These are phyloP conservation scores for Zizania latifolia DNA, from an alignment of 176 grass and related monocot genomes.

Conservation along the genomic window DNA sequence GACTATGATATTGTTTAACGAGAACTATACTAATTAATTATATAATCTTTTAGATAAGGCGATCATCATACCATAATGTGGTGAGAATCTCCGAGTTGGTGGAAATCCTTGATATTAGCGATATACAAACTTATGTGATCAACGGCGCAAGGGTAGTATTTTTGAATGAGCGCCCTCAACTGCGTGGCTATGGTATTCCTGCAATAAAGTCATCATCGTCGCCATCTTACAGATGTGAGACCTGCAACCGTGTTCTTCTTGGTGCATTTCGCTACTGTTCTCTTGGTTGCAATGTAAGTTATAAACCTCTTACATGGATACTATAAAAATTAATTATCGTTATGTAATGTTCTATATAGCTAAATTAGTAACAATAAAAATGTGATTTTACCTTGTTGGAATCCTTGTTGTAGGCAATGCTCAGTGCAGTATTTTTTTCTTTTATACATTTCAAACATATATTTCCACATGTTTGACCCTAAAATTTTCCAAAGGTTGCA, in stretches of 20 bases:
- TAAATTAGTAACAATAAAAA: background rate
- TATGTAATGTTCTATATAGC: background rate
- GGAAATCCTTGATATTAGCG: conserved; percentile 40
- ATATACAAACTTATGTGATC: conserved; percentile 65
- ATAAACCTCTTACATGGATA: background rate
- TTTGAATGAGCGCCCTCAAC: conserved; percentile 49
- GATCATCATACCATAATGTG: conserved; percentile 61
- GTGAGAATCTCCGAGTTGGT: conserved; percentile 55
- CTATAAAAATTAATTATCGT: background rate
- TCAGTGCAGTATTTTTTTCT: background rate
- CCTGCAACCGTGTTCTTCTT: conserved; percentile 36
- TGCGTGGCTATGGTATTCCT: background rate
- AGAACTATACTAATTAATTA: background rate
- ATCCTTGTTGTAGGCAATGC: background rate
- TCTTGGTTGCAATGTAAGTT: conserved; percentile 56
- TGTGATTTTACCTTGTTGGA: background rate
- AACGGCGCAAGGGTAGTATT: conserved; percentile 60
- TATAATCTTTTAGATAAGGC: conserved; percentile 38
- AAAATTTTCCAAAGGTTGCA: conserved; percentile 27
- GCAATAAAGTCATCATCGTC: background rate
- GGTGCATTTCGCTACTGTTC: conserved; percentile 25
- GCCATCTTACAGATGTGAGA: conserved; percentile 36
- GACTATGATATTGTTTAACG: background rate
- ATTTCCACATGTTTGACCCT: background rate
- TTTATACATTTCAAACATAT: background rate